Conservation (phyloP, 2,329 filamentous ascomycete genomes). For the Rhinocladiella similis region DNA sequence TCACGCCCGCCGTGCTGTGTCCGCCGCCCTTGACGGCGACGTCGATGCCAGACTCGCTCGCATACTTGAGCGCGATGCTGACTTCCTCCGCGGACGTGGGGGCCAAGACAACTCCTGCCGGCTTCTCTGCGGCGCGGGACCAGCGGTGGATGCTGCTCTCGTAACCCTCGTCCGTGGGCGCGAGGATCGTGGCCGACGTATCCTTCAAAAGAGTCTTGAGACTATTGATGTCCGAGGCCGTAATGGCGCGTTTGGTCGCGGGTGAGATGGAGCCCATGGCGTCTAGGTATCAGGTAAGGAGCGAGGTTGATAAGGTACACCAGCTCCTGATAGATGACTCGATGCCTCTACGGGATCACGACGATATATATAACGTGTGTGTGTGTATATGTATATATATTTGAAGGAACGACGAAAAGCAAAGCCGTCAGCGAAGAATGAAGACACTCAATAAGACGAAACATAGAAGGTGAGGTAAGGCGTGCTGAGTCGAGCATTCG, state of each 20-base stretch:
- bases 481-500: not conserved
- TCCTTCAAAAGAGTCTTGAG: slow-evolving; percentile 16
- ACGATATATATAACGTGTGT: too few relatives aligned
- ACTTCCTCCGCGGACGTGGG: slow-evolving; percentile 45
- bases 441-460: too few relatives aligned
- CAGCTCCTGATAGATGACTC: too few relatives aligned
- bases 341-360: too few relatives aligned
- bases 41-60: slow-evolving; percentile 45
- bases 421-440: too few relatives aligned
- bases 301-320: too few relatives aligned
- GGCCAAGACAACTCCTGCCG: slow-evolving; percentile 46
- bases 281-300: not conserved
- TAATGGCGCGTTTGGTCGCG: slow-evolving; percentile 16
- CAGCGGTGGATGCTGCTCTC: slow-evolving; percentile 39
- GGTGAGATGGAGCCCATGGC: slow-evolving; percentile 24
- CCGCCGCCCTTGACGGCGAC: slow-evolving; percentile 58
- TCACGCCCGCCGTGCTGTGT: slow-evolving; percentile 55
- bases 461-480: not conserved
- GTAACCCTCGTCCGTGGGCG: slow-evolving; percentile 37
- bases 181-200: slow-evolving; percentile 32
- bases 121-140: slow-evolving; percentile 41
- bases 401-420: too few relatives aligned
- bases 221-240: slow-evolving; percentile 19
- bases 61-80: slow-evolving; percentile 46
- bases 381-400: too few relatives aligned